phyloP scores from a whole-genome alignment of 441 rosid species.

The Sinapis alba region DNA sequence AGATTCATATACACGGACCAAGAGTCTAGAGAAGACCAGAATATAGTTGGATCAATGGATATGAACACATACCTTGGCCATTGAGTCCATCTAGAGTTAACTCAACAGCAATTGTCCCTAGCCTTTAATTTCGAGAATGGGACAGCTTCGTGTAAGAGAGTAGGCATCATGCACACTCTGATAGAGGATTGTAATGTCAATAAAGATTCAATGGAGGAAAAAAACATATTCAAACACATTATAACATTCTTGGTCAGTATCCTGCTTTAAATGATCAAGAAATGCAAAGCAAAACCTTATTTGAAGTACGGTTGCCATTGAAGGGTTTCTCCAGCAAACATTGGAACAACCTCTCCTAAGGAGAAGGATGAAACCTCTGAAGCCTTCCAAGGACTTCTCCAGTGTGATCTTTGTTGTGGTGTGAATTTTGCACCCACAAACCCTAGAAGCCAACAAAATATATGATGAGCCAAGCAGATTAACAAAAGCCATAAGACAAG shows the following conservation, averaged over 20 bases:
- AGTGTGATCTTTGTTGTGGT: not conserved
- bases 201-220: not conserved
- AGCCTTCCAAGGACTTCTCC: too few relatives aligned
- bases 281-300: too few relatives aligned
- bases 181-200: not conserved
- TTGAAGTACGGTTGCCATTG: too few relatives aligned
- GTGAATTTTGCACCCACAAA: not conserved
- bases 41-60: conserved; percentile 17
- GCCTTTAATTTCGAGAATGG: not conserved
- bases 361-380: too few relatives aligned
- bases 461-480: not conserved
- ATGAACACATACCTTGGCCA: conserved; percentile 31
- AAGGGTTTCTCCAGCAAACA: too few relatives aligned
- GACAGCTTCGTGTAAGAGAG: not conserved
- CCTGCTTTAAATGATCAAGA: too few relatives aligned
- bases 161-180: not conserved
- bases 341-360: too few relatives aligned
- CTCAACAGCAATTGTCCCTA: conserved; percentile 5
- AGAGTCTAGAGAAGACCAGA: conserved; percentile 6
- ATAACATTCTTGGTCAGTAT: too few relatives aligned
- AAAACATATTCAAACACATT: not conserved
- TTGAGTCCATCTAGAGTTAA: conserved; percentile 17
- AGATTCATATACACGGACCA: not conserved
- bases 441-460: not conserved
- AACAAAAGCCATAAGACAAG: not conserved